phyloP scores from a whole-genome alignment of 2,329 filamentous ascomycete genomes.

The Epichloe aotearoae region DNA sequence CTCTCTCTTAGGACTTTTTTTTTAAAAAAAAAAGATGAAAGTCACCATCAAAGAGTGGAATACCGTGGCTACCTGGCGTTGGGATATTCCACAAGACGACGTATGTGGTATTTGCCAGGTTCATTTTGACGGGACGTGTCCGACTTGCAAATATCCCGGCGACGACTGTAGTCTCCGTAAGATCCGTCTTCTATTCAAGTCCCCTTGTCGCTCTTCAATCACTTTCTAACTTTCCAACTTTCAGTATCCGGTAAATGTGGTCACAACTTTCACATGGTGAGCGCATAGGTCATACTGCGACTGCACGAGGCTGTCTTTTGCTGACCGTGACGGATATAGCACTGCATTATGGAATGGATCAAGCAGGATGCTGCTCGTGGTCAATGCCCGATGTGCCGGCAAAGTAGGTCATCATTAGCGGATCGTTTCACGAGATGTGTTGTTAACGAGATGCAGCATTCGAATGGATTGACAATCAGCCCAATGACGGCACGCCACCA shows the following conservation, averaged over 20 bases:
- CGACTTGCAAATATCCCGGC: constrained; percentile 93
- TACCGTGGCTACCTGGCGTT: constrained; percentile 90
- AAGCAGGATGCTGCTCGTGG: constrained; percentile 87
- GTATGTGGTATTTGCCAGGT: constrained; percentile 98
- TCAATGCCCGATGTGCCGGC: constrained; percentile 94
- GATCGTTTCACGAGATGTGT: not conserved
- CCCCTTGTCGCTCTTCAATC: not conserved
- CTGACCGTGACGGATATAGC: constrained; percentile 35
- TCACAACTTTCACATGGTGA: constrained; percentile 94
- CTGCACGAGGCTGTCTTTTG: not conserved
- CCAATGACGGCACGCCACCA: constrained; percentile 17
- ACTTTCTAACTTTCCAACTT: not conserved
- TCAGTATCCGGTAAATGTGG: constrained; percentile 91
- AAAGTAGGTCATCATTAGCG: constrained; percentile 43
- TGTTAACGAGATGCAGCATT: constrained; percentile 18
- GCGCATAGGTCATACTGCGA: constrained; percentile 10
- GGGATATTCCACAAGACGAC: constrained; percentile 95
- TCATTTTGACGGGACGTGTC: constrained; percentile 94
- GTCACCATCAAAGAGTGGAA: constrained; percentile 91
- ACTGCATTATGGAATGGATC: constrained; percentile 94
- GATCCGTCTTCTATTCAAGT: constrained; percentile 18
- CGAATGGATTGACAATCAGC: constrained; percentile 25
- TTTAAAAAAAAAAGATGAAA: constrained; percentile 51
- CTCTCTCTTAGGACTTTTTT: too few species aligned
- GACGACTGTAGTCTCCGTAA: constrained; percentile 86